Evolutionary conservation across 2,329 filamentous ascomycete genomes (phyloP), one percentile per base, ranked within the genome.

Genomic region (Cadophora malorum): DNA sequence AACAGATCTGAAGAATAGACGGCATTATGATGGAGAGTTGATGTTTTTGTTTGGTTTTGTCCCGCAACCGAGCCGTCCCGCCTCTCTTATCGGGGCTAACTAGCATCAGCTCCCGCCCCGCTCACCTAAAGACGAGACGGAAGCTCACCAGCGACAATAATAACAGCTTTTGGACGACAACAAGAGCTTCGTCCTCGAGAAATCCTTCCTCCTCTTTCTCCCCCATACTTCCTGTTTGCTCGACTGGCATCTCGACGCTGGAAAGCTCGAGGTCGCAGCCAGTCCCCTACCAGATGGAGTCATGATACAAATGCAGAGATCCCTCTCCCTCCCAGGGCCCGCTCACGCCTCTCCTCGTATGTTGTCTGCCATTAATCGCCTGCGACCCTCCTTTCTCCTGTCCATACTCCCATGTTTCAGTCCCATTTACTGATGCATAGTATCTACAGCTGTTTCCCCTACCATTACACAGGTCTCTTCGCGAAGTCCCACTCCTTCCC

Each of bases 401-500:
- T 14, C 7, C 10, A 10, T 9, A 19, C n/a, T 52, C 16, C 10
- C 21, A n/a, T 50, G 25, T 5, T 28, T 3, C 16, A 16, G 53
- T 62, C 50, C 65, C n/a, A 8, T 10, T 53, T 73, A 67, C 69
- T 71, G 33, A 72, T 63, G 35, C 12, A 16, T 38, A 14, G 38
- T 52, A 23, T 59, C 52, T 60, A 41, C 72, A 87, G 85, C 85
- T 78, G 79, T 80, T 65, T 85, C 85, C 69, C 83, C 85, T 69
- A 81, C 84, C 74, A 78, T 81, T 70, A 82, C 84, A 66, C 82
- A 84, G 73, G 77, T 80, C 67, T 81, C 81, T 67, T 86, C 88
- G 69, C 81, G 83, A 77, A 84, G 84, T 74, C 84, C 87, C 72
- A 86, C 83, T 68, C 85, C 86, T 69, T 83, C 85, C 67, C 81